phyloP scores from a whole-genome alignment of 2,329 filamentous ascomycete species.

The Coniella vitis region DNA sequence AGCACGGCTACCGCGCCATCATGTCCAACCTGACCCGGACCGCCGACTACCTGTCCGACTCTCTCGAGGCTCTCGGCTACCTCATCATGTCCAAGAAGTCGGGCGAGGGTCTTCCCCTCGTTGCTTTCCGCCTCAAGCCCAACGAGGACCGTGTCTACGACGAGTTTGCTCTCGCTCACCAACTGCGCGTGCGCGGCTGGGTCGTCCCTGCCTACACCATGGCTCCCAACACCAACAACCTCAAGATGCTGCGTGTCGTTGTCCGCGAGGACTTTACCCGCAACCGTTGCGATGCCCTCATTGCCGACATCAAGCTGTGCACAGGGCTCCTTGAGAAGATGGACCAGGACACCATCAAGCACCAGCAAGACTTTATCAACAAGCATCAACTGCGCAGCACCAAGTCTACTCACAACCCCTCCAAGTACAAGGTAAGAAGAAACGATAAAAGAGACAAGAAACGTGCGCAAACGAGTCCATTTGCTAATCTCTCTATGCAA shows the following conservation, averaged over 20 bases:
- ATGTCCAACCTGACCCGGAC: conserved; percentile 91
- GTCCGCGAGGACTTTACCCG: conserved; percentile 88
- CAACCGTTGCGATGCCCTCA: conserved; percentile 70
- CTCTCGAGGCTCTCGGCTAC: conserved; percentile 71
- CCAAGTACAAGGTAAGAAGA: conserved; percentile 41
- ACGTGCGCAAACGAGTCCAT: too few species aligned
- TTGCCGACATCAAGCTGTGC: conserved; percentile 73
- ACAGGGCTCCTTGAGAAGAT: conserved; percentile 64
- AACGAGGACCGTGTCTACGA: conserved; percentile 57
- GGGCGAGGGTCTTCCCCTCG: conserved; percentile 77
- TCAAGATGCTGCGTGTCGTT: conserved; percentile 90
- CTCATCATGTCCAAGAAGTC: conserved; percentile 77
- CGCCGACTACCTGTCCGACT: conserved; percentile 75
- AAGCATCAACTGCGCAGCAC: conserved; percentile 47
- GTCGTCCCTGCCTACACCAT: conserved; percentile 95
- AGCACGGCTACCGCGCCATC: conserved; percentile 84
- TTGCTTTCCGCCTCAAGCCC: conserved; percentile 74
- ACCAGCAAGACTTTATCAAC: conserved; percentile 60
- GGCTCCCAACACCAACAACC: conserved; percentile 75
- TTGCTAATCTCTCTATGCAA: conserved; percentile 5
- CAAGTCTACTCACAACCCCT: conserved; percentile 46
- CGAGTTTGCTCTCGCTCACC: conserved; percentile 75
- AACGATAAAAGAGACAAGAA: not conserved
- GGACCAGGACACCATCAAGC: conserved; percentile 64
- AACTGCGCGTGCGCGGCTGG: conserved; percentile 82